Conservation (phyloP, 2,329 filamentous ascomycete genomes). For the Cladosporium sp. region DNA sequence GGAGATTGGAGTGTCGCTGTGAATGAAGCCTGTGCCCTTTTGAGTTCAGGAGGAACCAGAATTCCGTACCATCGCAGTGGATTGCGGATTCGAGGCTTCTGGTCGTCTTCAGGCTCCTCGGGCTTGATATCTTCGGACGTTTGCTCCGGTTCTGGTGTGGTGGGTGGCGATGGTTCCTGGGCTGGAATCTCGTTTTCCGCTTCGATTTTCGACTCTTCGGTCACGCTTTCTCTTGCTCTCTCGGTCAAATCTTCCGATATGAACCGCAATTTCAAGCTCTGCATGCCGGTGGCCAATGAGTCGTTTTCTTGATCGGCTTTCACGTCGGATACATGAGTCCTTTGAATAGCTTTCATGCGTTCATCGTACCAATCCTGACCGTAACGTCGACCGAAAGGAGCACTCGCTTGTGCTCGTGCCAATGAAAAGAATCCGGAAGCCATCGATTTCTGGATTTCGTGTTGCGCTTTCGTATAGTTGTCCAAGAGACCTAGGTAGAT, state of each 20-base stretch:
- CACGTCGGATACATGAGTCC: slow-evolving; percentile 5
- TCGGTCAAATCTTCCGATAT: neutral
- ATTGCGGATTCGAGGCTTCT: slow-evolving; percentile 33
- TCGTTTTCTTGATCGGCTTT: neutral
- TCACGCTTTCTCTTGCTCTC: neutral
- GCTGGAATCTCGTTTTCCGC: neutral
- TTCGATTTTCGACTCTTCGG: neutral
- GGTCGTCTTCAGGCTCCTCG: neutral
- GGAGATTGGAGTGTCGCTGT: slow-evolving; percentile 50
- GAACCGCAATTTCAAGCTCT: neutral
- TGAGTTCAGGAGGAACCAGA: slow-evolving; percentile 45
- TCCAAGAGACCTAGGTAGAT: slow-evolving; percentile 64
- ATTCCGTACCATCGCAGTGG: slow-evolving; percentile 57
- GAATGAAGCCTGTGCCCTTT: slow-evolving; percentile 58
- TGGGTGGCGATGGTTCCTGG: slow-evolving; percentile 24
- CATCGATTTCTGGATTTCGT: slow-evolving; percentile 52
- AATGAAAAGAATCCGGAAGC: slow-evolving; percentile 50
- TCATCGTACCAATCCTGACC: slow-evolving; percentile 69
- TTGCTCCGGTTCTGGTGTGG: slow-evolving; percentile 41
- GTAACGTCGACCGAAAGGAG: slow-evolving; percentile 56
- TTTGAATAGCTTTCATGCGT: slow-evolving; percentile 61
- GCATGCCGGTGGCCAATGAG: neutral
- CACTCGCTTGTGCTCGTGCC: slow-evolving; percentile 70
- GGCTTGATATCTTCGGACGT: neutral
- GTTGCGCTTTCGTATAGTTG: slow-evolving; percentile 59